Evolutionary conservation across 768 basidiomycete genomes (phyloP).

Genomic region (Lactifluus hygrophoroides): DNA sequence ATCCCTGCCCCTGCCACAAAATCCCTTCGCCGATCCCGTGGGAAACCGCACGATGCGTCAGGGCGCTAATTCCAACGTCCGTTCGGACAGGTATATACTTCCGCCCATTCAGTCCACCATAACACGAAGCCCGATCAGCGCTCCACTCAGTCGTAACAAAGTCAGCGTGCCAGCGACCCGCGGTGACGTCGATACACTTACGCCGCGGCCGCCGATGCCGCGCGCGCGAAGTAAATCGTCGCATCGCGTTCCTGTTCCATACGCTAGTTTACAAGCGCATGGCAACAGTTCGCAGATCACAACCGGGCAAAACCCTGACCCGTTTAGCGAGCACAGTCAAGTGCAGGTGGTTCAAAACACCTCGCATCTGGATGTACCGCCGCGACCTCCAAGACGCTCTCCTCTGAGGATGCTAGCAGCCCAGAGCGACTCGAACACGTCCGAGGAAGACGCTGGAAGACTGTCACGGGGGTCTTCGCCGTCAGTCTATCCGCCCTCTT

Average conservation of each 20-base stretch:
- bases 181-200: background rate
- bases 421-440: background rate
- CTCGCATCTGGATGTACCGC: conserved; percentile 23
- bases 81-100: background rate
- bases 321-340: conserved; percentile 20
- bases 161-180: background rate
- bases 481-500: conserved; percentile 22
- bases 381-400: conserved; percentile 21
- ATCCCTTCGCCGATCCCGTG: conserved; percentile 33
- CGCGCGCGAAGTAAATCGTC: background rate
- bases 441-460: background rate
- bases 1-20: conserved; percentile 22
- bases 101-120: background rate
- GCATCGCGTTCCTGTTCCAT: conserved; percentile 9
- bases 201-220: background rate
- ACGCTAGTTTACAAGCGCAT: background rate
- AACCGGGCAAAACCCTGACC: conserved; percentile 9
- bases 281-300: background rate
- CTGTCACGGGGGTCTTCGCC: conserved; percentile 19
- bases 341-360: background rate
- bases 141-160: background rate
- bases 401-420: conserved; percentile 5
- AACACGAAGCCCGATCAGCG: background rate
- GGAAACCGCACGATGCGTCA: conserved; percentile 4
- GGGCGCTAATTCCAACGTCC: background rate